phyloP scores from a whole-genome alignment of 495 filamentous ascomycete genomes.

The Parathielavia hyrcaniae region DNA sequence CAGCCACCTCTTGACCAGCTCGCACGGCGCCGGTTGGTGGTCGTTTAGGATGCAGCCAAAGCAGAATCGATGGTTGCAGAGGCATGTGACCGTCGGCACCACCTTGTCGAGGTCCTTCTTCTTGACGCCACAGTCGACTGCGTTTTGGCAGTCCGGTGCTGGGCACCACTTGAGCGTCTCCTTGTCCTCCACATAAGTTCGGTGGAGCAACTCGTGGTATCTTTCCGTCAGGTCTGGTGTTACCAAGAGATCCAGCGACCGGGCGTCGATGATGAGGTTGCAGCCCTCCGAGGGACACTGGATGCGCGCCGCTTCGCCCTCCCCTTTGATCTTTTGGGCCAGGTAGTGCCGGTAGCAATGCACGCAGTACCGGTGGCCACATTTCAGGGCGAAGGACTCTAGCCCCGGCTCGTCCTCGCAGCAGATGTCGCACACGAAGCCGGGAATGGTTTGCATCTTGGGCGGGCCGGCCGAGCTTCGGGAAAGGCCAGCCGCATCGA shows the following conservation, averaged over 20 bases:
- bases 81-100: conserved; percentile 82
- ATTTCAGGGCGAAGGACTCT: conserved; percentile 92
- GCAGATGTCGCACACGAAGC: conserved; percentile 91
- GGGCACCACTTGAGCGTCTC: conserved; percentile 95
- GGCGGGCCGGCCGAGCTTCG: conserved; percentile 55
- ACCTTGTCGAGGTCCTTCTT: conserved; percentile 73
- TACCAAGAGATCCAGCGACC: conserved; percentile 77
- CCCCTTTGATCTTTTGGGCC: conserved; percentile 81
- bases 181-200: conserved; percentile 95
- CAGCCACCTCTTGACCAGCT: conserved; percentile 88
- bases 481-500: conserved; percentile 83
- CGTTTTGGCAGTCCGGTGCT: conserved; percentile 89
- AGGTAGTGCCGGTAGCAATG: conserved; percentile 91
- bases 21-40: conserved; percentile 89
- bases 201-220: conserved; percentile 78
- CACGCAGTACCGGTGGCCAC: conserved; percentile 90
- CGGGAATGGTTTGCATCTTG: conserved; percentile 60
- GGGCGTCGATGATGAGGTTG: conserved; percentile 84
- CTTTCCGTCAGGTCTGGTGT: conserved; percentile 64
- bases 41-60: conserved; percentile 92
- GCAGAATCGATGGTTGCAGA: conserved; percentile 81
- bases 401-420: conserved; percentile 78
- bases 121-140: conserved; percentile 81
- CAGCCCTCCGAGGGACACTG: conserved; percentile 86
- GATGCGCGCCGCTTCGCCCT: conserved; percentile 91